phyloP scores from a whole-genome alignment of 495 filamentous ascomycete species.

The Aspergillus bertholletiae region DNA sequence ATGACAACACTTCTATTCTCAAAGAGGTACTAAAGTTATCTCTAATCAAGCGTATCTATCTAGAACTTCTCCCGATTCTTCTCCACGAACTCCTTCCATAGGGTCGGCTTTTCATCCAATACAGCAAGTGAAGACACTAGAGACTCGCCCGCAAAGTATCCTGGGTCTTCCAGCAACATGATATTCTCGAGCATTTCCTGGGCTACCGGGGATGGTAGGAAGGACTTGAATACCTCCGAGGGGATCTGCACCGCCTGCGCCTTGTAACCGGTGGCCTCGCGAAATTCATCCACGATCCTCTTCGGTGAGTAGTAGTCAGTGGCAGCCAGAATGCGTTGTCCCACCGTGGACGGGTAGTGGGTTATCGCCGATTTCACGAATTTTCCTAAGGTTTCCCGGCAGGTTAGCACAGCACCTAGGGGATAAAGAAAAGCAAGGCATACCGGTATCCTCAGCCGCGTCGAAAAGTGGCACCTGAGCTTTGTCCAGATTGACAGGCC shows the following conservation, averaged over 20 bases:
- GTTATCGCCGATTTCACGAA: slow-evolving; percentile 50
- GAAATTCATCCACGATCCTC: slow-evolving; percentile 45
- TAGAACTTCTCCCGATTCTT: too few relatives aligned
- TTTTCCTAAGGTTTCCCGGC: slow-evolving; percentile 32
- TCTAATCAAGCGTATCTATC: too few relatives aligned
- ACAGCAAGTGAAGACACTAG: slow-evolving; percentile 7
- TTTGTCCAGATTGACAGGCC: slow-evolving; percentile 9
- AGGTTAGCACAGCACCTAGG: neutral
- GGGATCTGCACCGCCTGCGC: slow-evolving; percentile 40
- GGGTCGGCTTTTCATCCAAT: slow-evolving; percentile 5
- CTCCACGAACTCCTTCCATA: slow-evolving; percentile 15
- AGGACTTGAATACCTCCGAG: slow-evolving; percentile 43
- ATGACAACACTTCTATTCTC: too few relatives aligned
- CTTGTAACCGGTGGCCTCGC: slow-evolving; percentile 42
- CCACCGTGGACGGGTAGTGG: slow-evolving; percentile 14
- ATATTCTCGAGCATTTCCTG: slow-evolving; percentile 55
- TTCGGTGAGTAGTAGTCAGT: slow-evolving; percentile 44
- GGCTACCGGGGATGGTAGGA: slow-evolving; percentile 35
- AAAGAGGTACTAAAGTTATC: too few relatives aligned
- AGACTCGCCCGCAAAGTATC: slow-evolving; percentile 44
- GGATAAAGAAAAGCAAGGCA: slow-evolving; percentile 3
- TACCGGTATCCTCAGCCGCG: slow-evolving; percentile 46
- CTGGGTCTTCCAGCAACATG: slow-evolving; percentile 43
- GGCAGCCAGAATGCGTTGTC: slow-evolving; percentile 34
- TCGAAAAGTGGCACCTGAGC: slow-evolving; percentile 51